phyloP scores from a whole-genome alignment of 1,139 yeast genomes.

The Fermentozyma sake region DNA sequence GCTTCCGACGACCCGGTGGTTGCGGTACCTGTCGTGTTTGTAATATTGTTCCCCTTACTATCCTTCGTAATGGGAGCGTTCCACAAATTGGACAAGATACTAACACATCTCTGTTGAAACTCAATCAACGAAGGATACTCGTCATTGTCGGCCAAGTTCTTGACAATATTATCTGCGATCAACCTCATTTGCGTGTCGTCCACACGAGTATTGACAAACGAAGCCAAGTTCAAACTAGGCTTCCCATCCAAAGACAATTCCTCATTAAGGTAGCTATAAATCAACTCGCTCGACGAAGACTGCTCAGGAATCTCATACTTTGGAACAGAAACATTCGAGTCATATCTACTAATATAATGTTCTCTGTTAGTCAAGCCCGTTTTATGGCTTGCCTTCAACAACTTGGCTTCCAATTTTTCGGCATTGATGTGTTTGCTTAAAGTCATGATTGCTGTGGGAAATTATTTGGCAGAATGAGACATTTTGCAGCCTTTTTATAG shows the following conservation, averaged over 20 bases:
- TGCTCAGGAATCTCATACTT: constrained; percentile 54
- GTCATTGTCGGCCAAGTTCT: constrained; percentile 88
- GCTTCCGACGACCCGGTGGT: constrained; percentile 96
- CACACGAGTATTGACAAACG: constrained; percentile 77
- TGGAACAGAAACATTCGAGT: constrained; percentile 32
- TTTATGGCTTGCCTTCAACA: constrained; percentile 21
- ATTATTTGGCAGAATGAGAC: too few relatives aligned
- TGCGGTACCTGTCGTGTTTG: constrained; percentile 74
- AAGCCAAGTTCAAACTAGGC: constrained; percentile 80
- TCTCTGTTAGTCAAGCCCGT: constrained; percentile 22
- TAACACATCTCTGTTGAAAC: constrained; percentile 74
- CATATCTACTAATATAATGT: constrained; percentile 31
- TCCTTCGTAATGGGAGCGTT: constrained; percentile 51
- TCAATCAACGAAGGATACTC: constrained; percentile 87
- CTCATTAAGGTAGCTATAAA: constrained; percentile 63
- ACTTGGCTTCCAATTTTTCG: constrained; percentile 17
- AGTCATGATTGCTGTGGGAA: constrained; percentile 16
- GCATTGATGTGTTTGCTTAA: constrained; percentile 25
- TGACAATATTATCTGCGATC: constrained; percentile 66
- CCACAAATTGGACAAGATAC: constrained; percentile 80
- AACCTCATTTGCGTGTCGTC: constrained; percentile 46
- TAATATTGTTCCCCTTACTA: constrained; percentile 22
- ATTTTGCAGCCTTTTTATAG: too few relatives aligned
- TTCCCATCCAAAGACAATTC: constrained; percentile 80
- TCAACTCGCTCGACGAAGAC: constrained; percentile 49